Conservation (phyloP, 768 basidiomycete species). For the Xerocomellus intermedius region DNA sequence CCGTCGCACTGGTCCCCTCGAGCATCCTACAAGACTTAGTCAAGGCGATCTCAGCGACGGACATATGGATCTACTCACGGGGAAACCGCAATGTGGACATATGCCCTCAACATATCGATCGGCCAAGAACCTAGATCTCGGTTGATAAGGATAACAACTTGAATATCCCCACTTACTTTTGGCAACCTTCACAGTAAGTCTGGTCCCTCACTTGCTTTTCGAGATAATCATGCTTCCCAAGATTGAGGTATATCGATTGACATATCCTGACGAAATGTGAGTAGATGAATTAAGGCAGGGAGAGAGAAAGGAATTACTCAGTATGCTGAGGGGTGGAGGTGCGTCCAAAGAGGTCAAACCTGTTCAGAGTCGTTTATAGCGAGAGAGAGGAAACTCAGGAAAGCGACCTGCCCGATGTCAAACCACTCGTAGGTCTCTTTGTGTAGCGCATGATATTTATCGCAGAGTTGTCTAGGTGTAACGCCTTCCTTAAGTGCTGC, state of each 20-base stretch:
- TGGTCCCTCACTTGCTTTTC: conserved; percentile 87
- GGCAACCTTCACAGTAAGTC: conserved; percentile 91
- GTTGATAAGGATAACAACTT: conserved; percentile 6
- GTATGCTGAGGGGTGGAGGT: conserved; percentile 90
- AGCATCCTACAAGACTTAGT: conserved; percentile 61
- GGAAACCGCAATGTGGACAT: conserved; percentile 89
- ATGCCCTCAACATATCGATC: conserved; percentile 98
- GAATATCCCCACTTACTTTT: conserved; percentile 51
- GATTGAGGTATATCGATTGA: conserved; percentile 84
- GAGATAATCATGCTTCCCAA: conserved; percentile 74
- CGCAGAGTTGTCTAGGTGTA: conserved; percentile 77
- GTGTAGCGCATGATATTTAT: conserved; percentile 88
- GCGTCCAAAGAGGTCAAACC: conserved; percentile 95
- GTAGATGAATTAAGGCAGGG: background rate
- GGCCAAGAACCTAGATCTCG: conserved; percentile 72
- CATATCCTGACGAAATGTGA: conserved; percentile 59
- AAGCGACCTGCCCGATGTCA: conserved; percentile 70
- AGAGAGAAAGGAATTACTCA: conserved; percentile 51
- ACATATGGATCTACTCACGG: conserved; percentile 43
- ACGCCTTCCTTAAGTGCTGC: conserved; percentile 89
- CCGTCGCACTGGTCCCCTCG: conserved; percentile 98
- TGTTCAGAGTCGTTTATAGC: conserved; percentile 28
- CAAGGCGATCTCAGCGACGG: background rate
- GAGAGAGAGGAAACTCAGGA: background rate
- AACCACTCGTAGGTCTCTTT: conserved; percentile 97